These are phyloP conservation scores for Populus nigra DNA, from an alignment of 345 rosid genomes.

Conservation along the genomic window DNA sequence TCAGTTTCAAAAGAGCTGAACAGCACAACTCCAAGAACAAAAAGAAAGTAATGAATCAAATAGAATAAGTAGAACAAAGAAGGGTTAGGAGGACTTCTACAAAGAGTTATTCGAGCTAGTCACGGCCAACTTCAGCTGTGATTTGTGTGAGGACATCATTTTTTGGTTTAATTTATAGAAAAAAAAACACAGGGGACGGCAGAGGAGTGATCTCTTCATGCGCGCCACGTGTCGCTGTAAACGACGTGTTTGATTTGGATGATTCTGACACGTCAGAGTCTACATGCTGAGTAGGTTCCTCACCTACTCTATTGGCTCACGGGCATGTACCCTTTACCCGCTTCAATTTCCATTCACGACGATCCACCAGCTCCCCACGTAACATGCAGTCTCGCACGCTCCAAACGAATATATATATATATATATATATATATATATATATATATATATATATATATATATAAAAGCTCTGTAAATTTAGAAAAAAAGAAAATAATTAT, in stretches of 20 bases:
- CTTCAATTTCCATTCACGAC: neutral
- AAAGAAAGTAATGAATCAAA: neutral
- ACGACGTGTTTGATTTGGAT: neutral
- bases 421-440: too few species aligned
- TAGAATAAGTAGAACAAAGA: neutral
- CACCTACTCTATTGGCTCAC: neutral
- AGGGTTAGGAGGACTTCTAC: neutral
- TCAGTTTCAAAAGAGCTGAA: slow-evolving; percentile 1
- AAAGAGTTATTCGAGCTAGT: too few species aligned
- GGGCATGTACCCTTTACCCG: neutral
- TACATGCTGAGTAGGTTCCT: neutral
- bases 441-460: too few species aligned
- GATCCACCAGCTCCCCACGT: too few species aligned
- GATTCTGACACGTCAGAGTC: neutral
- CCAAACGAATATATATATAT: too few species aligned
- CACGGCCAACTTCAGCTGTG: neutral
- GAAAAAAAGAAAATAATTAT: too few species aligned
- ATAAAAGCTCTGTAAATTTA: neutral
- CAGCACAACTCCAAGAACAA: neutral
- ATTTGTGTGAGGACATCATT: neutral
- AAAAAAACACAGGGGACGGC: neutral
- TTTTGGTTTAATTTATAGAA: neutral
- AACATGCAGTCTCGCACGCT: too few species aligned
- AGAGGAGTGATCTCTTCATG: neutral
- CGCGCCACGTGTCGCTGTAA: neutral